Conservation (phyloP, 495 filamentous ascomycete genomes). For the Neohortaea acidophila region DNA sequence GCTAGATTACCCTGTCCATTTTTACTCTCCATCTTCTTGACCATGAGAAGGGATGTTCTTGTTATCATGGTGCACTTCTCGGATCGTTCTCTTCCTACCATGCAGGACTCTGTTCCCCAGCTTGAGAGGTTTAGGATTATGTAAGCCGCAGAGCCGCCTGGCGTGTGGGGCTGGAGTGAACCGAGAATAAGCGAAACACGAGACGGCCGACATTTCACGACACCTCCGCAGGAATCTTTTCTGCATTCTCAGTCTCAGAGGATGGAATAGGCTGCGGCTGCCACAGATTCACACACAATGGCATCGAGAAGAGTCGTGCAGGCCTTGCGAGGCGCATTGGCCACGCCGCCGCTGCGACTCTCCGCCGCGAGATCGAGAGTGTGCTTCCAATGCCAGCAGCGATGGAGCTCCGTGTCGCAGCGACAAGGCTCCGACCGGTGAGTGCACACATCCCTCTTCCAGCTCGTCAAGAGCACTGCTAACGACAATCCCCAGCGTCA, state of each 20-base stretch:
- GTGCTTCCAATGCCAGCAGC: constrained; percentile 10
- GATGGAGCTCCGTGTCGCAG: constrained; percentile 52
- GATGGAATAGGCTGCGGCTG: neutral
- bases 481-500: constrained; percentile 38
- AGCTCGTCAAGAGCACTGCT: neutral
- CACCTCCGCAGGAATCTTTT: neutral
- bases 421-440: constrained; percentile 53
- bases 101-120: no score
- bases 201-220: neutral
- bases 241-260: no score
- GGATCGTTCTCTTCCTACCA: no score
- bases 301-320: constrained; percentile 2
- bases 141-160: constrained; percentile 1
- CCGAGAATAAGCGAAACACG: constrained; percentile 4
- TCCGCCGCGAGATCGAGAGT: neutral
- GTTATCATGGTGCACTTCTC: no score
- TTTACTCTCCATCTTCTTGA: no score
- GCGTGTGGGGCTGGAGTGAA: neutral
- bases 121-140: no score
- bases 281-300: neutral
- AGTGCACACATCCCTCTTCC: no score
- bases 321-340: neutral
- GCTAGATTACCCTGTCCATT: no score
- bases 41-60: no score
- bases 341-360: neutral